These are phyloP conservation scores for Meyerozyma carpophila DNA, from an alignment of 1,139 yeast species.

Conservation along the genomic window DNA sequence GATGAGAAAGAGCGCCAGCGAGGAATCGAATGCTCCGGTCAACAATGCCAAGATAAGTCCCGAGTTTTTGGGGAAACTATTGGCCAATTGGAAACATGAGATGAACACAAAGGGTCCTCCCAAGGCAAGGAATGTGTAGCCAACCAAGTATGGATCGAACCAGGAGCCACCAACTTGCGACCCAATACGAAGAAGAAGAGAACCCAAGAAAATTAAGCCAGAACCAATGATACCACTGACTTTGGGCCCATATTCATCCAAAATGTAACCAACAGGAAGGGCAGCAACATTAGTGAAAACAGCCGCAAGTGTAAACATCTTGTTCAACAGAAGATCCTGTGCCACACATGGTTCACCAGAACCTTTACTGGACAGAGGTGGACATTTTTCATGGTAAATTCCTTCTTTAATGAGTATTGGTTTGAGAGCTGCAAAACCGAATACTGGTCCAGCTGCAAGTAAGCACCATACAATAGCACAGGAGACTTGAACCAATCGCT, in stretches of 20 bases:
- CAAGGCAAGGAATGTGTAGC: constrained; percentile 37
- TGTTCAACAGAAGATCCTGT: constrained; percentile 40
- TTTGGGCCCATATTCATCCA: constrained; percentile 39
- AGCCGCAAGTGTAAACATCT: constrained; percentile 44
- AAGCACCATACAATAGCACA: constrained; percentile 43
- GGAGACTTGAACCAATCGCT: constrained; percentile 17
- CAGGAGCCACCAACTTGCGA: constrained; percentile 12
- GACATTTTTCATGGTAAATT: constrained; percentile 34
- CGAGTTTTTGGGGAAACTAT: constrained; percentile 36
- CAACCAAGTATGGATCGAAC: constrained; percentile 37
- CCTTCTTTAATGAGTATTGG: constrained; percentile 36
- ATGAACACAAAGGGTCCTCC: constrained; percentile 45
- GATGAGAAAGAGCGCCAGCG: constrained; percentile 40
- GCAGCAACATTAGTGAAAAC: constrained; percentile 42
- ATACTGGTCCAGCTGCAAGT: constrained; percentile 42
- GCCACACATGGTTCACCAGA: constrained; percentile 28
- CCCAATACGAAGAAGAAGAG: constrained; percentile 35
- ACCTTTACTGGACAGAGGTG: constrained; percentile 13
- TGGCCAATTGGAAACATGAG: constrained; percentile 42
- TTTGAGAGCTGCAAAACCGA: constrained; percentile 46
- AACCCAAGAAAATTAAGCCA: constrained; percentile 27
- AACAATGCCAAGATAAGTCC: constrained; percentile 40
- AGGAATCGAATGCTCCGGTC: constrained; percentile 45
- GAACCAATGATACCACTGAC: constrained; percentile 42
- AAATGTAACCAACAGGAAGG: constrained; percentile 33